Conservation (phyloP, 805 yeast species). For the Pichia manshurica region DNA sequence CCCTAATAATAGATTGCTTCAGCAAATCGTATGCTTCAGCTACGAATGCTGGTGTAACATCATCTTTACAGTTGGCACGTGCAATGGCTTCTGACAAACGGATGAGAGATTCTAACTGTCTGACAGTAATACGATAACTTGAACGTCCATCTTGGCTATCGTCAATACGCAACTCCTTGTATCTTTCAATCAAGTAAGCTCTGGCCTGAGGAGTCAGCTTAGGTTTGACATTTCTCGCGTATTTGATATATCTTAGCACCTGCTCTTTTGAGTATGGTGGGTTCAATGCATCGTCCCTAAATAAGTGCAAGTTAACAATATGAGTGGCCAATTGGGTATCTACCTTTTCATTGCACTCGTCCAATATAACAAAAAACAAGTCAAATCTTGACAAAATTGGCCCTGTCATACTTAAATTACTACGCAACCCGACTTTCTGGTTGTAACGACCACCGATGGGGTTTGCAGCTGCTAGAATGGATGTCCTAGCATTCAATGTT, state of each 20-base stretch:
- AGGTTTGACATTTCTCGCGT: conserved; percentile 91
- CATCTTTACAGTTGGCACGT: conserved; percentile 90
- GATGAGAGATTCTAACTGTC: conserved; percentile 92
- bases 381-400: conserved; percentile 99
- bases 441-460: conserved; percentile 97
- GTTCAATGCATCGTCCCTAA: conserved; percentile 79
- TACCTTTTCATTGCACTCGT: conserved; percentile 86
- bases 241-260: conserved; percentile 78
- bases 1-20: conserved; percentile 87
- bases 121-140: conserved; percentile 90
- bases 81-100: conserved; percentile 95
- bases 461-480: conserved; percentile 97
- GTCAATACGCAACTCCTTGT: conserved; percentile 79
- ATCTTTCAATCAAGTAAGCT: conserved; percentile 65
- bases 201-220: conserved; percentile 77
- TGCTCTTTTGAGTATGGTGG: conserved; percentile 90
- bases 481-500: conserved; percentile 91
- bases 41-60: conserved; percentile 76
- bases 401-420: conserved; percentile 92
- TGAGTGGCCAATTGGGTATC: conserved; percentile 90
- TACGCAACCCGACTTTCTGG: conserved; percentile 73
- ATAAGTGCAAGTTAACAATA: conserved; percentile 89
- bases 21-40: conserved; percentile 89
- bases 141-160: conserved; percentile 89
- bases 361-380: conserved; percentile 87